Conservation (phyloP, 257 asterid species). For the Nicotiana sylvestris region DNA sequence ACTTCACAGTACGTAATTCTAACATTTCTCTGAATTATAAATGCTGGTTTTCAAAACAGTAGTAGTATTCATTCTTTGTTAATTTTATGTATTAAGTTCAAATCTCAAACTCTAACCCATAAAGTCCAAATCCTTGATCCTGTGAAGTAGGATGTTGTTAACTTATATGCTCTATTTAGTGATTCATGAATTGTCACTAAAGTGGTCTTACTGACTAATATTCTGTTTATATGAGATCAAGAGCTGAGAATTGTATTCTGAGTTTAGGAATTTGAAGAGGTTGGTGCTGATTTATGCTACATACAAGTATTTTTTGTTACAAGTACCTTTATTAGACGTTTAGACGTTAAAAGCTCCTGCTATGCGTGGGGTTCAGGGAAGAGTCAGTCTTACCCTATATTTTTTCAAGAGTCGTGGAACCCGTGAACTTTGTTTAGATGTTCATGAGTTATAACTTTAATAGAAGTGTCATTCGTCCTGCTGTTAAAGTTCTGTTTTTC, state of each 20-base stretch:
- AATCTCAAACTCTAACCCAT: not conserved
- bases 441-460: not conserved
- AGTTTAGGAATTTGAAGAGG: not conserved
- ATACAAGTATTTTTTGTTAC: not conserved
- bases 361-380: too few relatives aligned
- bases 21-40: not conserved
- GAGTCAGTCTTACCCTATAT: too few relatives aligned
- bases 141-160: not conserved
- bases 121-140: not conserved
- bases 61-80: not conserved
- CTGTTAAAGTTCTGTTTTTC: not conserved
- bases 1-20: not conserved
- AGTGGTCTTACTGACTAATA: not conserved
- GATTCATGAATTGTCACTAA: not conserved
- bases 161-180: slow-evolving; percentile 8
- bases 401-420: too few relatives aligned
- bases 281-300: not conserved
- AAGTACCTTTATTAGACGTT: not conserved
- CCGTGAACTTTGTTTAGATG: too few relatives aligned
- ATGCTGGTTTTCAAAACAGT: not conserved
- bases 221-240: not conserved
- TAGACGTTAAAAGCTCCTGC: too few relatives aligned
- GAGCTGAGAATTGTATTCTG: not conserved
- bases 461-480: not conserved
- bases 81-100: slow-evolving; percentile 5